phyloP scores from a whole-genome alignment of 225 moss, liverwort and hornwort species.

The Sphagnum tenellum region DNA sequence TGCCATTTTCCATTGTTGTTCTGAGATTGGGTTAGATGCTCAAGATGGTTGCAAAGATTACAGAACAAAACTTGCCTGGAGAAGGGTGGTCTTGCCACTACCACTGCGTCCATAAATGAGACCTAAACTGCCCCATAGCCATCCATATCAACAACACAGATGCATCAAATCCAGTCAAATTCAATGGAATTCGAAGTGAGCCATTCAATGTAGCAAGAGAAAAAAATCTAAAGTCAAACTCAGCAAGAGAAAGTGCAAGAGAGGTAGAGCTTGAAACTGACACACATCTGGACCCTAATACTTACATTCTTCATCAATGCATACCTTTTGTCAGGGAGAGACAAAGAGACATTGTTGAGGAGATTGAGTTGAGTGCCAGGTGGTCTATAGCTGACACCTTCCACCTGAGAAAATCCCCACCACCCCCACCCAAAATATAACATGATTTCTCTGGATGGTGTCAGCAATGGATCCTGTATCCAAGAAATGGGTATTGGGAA shows the following conservation, averaged over 20 bases:
- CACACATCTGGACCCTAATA: constrained; percentile 5
- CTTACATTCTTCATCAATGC: background rate
- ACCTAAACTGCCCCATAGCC: constrained; percentile 48
- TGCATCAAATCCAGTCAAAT: too few species aligned
- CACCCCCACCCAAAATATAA: background rate
- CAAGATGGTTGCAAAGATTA: too few species aligned
- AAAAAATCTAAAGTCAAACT: too few species aligned
- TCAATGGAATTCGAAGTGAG: too few species aligned
- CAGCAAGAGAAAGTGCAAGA: too few species aligned
- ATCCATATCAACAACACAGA: too few species aligned
- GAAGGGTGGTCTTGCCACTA: constrained; percentile 95
- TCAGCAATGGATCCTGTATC: too few species aligned
- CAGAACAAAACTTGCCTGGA: constrained; percentile 40
- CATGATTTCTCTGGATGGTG: too few species aligned
- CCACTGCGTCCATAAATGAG: constrained; percentile 89
- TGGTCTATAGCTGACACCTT: constrained; percentile 65
- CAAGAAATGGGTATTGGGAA: too few species aligned
- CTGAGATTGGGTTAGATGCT: too few species aligned
- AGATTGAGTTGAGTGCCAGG: constrained; percentile 78
- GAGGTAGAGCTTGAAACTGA: background rate
- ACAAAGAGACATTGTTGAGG: constrained; percentile 77
- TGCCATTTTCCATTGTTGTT: too few species aligned
- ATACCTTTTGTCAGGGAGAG: constrained; percentile 80
- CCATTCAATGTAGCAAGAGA: too few species aligned
- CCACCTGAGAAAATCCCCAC: constrained; percentile 37